These are phyloP conservation scores for Erodium trifolium DNA, from an alignment of 441 rosid species.

Conservation along the genomic window DNA sequence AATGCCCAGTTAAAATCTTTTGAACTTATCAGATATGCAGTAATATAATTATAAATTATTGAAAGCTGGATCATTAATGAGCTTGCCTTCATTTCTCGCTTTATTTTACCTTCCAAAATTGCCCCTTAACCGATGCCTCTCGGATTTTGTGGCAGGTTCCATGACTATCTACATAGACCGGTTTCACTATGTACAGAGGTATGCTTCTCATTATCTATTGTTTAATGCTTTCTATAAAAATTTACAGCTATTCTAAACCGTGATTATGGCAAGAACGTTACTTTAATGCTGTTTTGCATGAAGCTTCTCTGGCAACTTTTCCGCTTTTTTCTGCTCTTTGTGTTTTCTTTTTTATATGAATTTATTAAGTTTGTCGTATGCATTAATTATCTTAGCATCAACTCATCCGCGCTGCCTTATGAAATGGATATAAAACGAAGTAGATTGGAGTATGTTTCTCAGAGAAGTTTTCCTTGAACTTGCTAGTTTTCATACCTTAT, in stretches of 20 bases:
- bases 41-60: not conserved
- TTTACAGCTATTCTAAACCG: conserved; percentile 17
- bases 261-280: conserved; percentile 5
- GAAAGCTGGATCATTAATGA: conserved; percentile 2
- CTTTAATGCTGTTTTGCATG: conserved; percentile 10
- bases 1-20: not conserved
- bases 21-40: conserved; percentile 1
- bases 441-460: conserved; percentile 17
- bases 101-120: conserved; percentile 18
- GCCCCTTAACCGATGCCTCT: conserved; percentile 16
- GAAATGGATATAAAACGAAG: conserved; percentile 20
- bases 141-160: conserved; percentile 16
- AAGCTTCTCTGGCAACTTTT: conserved; percentile 12
- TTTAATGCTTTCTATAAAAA: conserved; percentile 13
- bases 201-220: conserved; percentile 12
- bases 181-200: not conserved
- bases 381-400: conserved; percentile 18
- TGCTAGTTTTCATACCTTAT: conserved; percentile 10
- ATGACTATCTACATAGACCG: conserved; percentile 7
- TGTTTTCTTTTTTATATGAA: conserved; percentile 17
- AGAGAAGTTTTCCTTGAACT: conserved; percentile 12
- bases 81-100: conserved; percentile 10
- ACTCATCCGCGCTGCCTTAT: conserved; percentile 13
- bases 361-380: conserved; percentile 20
- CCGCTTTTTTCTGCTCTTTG: conserved; percentile 12